Base-by-base conservation (phyloP, 257 asterid species). In the Ilex aquifolium region DNA sequence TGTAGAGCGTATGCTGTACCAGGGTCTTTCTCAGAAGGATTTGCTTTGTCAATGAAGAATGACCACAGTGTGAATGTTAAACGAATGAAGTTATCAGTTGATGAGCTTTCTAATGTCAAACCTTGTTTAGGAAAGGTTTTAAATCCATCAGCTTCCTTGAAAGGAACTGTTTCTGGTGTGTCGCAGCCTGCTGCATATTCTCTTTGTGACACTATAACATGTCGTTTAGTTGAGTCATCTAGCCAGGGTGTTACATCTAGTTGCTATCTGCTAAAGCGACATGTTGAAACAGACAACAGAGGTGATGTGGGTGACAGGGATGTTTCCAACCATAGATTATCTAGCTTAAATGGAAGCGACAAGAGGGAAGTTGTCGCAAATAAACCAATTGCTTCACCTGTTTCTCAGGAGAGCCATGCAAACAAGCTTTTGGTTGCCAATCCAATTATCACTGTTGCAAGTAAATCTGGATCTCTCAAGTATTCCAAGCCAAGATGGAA, bases 401-500 rank as follows among this genome's bases (percentile, higher is more conserved):
- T 83, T 79, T 90, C 97, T 65, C 97, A 90, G 79, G 97, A 84
- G 79, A 93, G 95, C 79, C 72, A 77, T 56, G 87, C 85, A 40
- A 77, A 79, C 82, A 85, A 85, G 79, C 84, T 76, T 69, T 77
- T 83, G 74, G 83, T 72, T 56, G 66, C 58, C 52, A 72, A 74
- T 77, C 79, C 78, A 39, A 65, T 82, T 17, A 67, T 52, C 56
- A 66, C 75, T 67, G 76, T 68, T 66, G 76, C 71, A 46, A 73
- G 75, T 61, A 69, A 69, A 63, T 66, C 72, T 44, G 79, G 60
- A 51, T 69, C 72, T 59, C 77, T 70, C 67, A 82, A 72, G 59
- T 73, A 77, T 39, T 57, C 83, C 69, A 93, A 87, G 77, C 90
- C 91, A 36, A 93, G 79, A 78, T 90, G 97, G 99, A 90, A 88